Evolutionary conservation across 1,139 yeast genomes (phyloP), one percentile per base, ranked within the genome.

Genomic region (Suzukiozyma palmioleophila): DNA sequence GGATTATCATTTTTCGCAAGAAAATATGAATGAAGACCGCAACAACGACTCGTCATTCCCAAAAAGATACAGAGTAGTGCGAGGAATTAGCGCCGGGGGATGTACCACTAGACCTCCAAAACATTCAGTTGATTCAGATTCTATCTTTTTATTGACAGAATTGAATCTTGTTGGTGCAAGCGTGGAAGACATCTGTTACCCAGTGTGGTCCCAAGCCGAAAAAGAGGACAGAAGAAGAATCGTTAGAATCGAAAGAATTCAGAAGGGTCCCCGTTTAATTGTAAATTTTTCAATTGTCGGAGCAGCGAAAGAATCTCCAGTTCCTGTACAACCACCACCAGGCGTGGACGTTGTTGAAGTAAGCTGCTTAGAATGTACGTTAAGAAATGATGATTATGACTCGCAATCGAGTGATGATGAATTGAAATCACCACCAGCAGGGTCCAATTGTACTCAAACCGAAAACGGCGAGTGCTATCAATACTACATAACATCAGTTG

Each of bases 401-500:
- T 46, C 48, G 8, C 46, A 40, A 37, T 41, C 44, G 26, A 41
- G 46, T 21, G 30, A 33, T 22, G 36, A 33, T 33, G 36, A 33
- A 16, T 25, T 15, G n/a, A 33, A 25, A n/a, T 25, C 30, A 12
- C 30, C 35, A 7, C 7, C 15, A 13, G n/a, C 26, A 2, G 26
- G 27, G 12, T 12, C 12, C 8, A 25, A 26, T 11, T 12, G 16
- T 13, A 46, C 41, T 30, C 47, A 43, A 38, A 43, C 44, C 36
- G 56, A 51, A 33, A 51, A 52, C 24, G 54, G 52, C 16, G 56
- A 52, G 29, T 38, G 41, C 12, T 64, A 62, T 45, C 72, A 67
- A 42, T 77, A 69, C 53, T 80, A 78, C 57, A 76, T 80, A 39
- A 80, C 86, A 1, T 73, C 81, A 39, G 85, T 80, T 26, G 86